These are phyloP conservation scores for Didymella segeticola DNA, from an alignment of 2,329 filamentous ascomycete species.

Conservation along the genomic window DNA sequence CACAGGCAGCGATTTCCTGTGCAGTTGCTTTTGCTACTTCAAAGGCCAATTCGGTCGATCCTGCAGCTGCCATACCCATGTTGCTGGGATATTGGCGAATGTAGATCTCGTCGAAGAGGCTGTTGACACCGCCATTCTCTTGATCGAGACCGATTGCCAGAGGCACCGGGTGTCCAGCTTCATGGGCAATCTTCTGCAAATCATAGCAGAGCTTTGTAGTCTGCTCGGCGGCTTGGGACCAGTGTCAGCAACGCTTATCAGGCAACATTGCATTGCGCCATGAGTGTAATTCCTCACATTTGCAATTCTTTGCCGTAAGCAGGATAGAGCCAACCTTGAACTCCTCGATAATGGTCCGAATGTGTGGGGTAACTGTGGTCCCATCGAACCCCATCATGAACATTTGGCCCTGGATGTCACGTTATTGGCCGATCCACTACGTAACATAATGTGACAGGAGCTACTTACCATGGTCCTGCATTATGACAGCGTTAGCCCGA, in stretches of 20 bases:
- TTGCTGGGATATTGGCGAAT: slow-evolving; percentile 96
- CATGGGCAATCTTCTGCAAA: slow-evolving; percentile 87
- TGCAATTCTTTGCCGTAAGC: slow-evolving; percentile 83
- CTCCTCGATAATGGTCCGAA: slow-evolving; percentile 78
- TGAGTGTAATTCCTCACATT: slow-evolving; percentile 63
- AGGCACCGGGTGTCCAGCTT: slow-evolving; percentile 88
- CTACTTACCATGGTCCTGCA: slow-evolving; percentile 54
- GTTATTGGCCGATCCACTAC: slow-evolving; percentile 34
- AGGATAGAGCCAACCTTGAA: slow-evolving; percentile 89
- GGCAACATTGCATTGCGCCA: slow-evolving; percentile 14
- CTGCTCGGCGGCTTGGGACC: slow-evolving; percentile 78
- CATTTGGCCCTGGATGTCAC: slow-evolving; percentile 73
- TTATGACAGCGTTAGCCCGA: slow-evolving; percentile 45
- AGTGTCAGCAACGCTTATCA: slow-evolving; percentile 28
- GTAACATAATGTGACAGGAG: slow-evolving; percentile 20
- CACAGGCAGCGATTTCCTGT: slow-evolving; percentile 88
- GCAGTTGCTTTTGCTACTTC: slow-evolving; percentile 92
- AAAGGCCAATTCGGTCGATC: slow-evolving; percentile 83
- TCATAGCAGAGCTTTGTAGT: slow-evolving; percentile 88
- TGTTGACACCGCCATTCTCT: slow-evolving; percentile 98
- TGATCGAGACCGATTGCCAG: slow-evolving; percentile 92
- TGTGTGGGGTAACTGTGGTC: slow-evolving; percentile 81
- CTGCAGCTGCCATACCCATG: slow-evolving; percentile 95
- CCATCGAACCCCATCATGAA: slow-evolving; percentile 88
- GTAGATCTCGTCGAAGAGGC: slow-evolving; percentile 92